Percentiles rank a stretch among this genome's conserved stretches.
phyloP scores from a whole-genome alignment of 2,329 filamentous ascomycete species.

The Penicillium vulpinum region DNA sequence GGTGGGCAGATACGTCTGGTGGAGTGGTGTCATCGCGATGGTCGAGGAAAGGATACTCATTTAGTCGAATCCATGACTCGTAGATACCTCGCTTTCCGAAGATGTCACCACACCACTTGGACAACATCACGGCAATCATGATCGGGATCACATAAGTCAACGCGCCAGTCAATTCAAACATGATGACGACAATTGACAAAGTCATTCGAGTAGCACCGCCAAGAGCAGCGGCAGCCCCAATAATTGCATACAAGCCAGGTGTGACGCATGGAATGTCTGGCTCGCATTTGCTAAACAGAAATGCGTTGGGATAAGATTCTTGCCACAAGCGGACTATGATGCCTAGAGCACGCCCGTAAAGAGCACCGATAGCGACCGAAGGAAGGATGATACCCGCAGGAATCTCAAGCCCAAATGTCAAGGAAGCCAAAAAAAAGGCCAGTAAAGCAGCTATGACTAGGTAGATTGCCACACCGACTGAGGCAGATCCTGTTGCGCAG shows the following conservation, averaged over 20 bases:
- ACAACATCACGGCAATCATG: constrained; percentile 98
- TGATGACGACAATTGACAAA: constrained; percentile 97
- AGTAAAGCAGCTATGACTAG: constrained; percentile 78
- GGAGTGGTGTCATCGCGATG: constrained; percentile 77
- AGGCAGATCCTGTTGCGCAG: constrained; percentile 82
- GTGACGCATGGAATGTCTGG: constrained; percentile 86
- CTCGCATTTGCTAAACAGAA: constrained; percentile 77
- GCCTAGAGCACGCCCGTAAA: constrained; percentile 85
- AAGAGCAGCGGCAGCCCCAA: constrained; percentile 91
- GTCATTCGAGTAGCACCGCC: constrained; percentile 95
- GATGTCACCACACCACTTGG: constrained; percentile 97
- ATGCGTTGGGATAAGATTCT: constrained; percentile 70
- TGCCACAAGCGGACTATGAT: constrained; percentile 90
- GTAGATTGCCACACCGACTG: constrained; percentile 77
- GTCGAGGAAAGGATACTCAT: constrained; percentile 93
- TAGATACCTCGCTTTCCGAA: constrained; percentile 93
- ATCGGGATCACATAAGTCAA: constrained; percentile 96
- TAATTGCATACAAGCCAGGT: constrained; percentile 92
- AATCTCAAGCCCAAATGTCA: constrained; percentile 92
- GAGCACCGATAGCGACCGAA: constrained; percentile 91
- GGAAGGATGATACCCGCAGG: constrained; percentile 94
- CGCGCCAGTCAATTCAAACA: constrained; percentile 97
- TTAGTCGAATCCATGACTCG: constrained; percentile 95
- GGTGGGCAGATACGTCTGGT: constrained; percentile 79
- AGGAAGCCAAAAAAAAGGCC: constrained; percentile 78